Conservation (phyloP, 176 grass and related monocot genomes). For the Paspalum notatum region DNA sequence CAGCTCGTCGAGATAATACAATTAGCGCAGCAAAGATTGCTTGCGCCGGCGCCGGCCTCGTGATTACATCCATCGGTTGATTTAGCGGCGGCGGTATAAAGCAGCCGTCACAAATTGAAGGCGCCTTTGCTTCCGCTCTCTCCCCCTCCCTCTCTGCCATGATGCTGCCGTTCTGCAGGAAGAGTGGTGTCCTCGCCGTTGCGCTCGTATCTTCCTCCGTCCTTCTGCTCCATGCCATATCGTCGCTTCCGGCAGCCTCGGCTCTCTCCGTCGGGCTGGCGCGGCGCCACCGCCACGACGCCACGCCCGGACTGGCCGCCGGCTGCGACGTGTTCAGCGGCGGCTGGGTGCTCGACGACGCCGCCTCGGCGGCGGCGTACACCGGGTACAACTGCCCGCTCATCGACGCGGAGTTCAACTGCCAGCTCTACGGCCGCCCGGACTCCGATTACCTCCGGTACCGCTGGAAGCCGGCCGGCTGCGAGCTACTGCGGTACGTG, state of each 20-base stretch:
- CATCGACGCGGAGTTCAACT: conserved; percentile 90
- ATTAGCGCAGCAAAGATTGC: not conserved
- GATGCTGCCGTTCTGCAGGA: conserved; percentile 37
- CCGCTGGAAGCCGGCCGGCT: conserved; percentile 67
- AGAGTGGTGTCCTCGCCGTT: conserved; percentile 1
- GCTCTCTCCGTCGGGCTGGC: conserved; percentile 36
- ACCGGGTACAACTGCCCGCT: conserved; percentile 67
- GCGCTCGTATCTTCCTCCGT: conserved; percentile 5
- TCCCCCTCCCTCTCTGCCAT: not conserved
- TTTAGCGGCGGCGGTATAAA: conserved; percentile 22
- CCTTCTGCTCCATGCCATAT: conserved; percentile 25
- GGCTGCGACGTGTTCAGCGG: conserved; percentile 81
- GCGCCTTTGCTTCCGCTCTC: not conserved
- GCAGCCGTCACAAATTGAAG: not conserved
- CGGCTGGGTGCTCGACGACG: conserved; percentile 63
- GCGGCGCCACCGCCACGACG: conserved; percentile 40
- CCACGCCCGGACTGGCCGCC: conserved; percentile 11
- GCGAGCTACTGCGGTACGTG: conserved; percentile 69
- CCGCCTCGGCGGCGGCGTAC: conserved; percentile 48
- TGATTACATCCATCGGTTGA: not conserved
- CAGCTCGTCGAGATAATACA: not conserved
- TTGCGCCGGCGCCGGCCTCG: not conserved
- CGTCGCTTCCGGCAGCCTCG: conserved; percentile 33
- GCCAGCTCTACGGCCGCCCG: conserved; percentile 84
- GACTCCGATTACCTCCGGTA: conserved; percentile 85